Evolutionary conservation across 768 basidiomycete genomes (phyloP).

Genomic region (Polyporus arcularius): DNA sequence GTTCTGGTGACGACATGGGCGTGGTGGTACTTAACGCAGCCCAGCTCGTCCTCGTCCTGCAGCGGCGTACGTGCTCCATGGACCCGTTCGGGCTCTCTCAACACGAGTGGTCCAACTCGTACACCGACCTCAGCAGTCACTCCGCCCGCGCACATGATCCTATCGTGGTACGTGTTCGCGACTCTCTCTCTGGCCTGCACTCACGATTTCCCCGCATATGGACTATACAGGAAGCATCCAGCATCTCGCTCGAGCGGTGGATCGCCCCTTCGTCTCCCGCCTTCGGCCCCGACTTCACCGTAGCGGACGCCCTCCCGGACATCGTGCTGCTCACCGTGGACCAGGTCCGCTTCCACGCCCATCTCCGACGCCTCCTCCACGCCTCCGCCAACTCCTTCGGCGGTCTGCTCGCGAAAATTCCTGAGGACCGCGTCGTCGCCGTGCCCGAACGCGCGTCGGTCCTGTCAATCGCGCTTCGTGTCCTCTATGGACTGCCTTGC

Average conservation of each 20-base stretch:
- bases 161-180: too few species aligned
- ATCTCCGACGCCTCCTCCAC: slow-evolving; percentile 20
- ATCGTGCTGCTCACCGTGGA: slow-evolving; percentile 30
- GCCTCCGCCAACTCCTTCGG: slow-evolving; percentile 31
- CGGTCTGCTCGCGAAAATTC: slow-evolving; percentile 13
- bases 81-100: too few species aligned
- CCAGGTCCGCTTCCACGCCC: slow-evolving; percentile 32
- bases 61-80: too few species aligned
- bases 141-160: too few species aligned
- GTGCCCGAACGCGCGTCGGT: slow-evolving; percentile 29
- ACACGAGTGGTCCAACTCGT: too few species aligned
- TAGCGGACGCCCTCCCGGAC: slow-evolving; percentile 19
- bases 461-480: slow-evolving; percentile 34
- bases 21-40: too few species aligned
- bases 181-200: too few species aligned
- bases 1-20: too few species aligned
- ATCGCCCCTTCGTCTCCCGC: slow-evolving; percentile 1
- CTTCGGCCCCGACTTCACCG: slow-evolving; percentile 17
- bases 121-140: too few species aligned
- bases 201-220: too few species aligned
- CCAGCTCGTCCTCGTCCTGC: too few species aligned
- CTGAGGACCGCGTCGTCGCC: slow-evolving; percentile 18
- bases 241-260: slow-evolving; percentile 7
- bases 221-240: background rate
- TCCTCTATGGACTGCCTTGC: slow-evolving; percentile 30